These are phyloP conservation scores for Colletotrichum somersetense DNA, from an alignment of 2,329 filamentous ascomycete genomes.

Conservation along the genomic window DNA sequence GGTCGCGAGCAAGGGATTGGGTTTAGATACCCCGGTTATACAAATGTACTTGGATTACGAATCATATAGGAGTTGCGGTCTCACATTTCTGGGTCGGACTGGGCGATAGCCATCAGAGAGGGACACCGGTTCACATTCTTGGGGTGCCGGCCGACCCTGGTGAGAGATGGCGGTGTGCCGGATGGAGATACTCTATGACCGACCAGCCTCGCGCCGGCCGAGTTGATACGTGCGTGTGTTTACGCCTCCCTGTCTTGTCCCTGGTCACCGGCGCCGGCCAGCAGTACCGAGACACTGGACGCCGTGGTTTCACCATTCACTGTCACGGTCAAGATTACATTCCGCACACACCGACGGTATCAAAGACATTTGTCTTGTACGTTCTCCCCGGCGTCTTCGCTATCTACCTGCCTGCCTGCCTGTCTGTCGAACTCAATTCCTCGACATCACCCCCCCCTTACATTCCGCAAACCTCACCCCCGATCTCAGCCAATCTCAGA, in stretches of 20 bases:
- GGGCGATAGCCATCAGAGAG: neutral
- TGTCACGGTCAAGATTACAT: too few species aligned
- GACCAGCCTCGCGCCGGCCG: neutral
- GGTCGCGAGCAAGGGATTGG: neutral
- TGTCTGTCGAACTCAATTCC: neutral
- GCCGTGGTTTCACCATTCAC: neutral
- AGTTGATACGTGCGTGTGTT: neutral
- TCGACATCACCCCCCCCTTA: neutral
- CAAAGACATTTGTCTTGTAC: neutral
- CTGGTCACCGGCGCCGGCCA: neutral
- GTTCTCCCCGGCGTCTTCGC: neutral
- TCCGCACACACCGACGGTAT: neutral
- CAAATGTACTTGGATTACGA: neutral
- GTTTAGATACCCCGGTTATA: neutral
- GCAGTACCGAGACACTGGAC: neutral
- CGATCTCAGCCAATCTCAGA: slow-evolving; percentile 44
- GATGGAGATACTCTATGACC: neutral
- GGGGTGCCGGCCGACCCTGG: too few species aligned
- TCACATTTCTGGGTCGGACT: neutral
- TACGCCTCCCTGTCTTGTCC: neutral
- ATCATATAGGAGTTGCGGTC: neutral
- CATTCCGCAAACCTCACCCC: neutral
- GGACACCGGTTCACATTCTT: neutral
- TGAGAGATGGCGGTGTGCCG: neutral
- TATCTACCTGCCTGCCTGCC: too few species aligned